Evolutionary conservation across 1,139 yeast species (phyloP).

Genomic region (Kurtzmaniella quercitrusa): DNA sequence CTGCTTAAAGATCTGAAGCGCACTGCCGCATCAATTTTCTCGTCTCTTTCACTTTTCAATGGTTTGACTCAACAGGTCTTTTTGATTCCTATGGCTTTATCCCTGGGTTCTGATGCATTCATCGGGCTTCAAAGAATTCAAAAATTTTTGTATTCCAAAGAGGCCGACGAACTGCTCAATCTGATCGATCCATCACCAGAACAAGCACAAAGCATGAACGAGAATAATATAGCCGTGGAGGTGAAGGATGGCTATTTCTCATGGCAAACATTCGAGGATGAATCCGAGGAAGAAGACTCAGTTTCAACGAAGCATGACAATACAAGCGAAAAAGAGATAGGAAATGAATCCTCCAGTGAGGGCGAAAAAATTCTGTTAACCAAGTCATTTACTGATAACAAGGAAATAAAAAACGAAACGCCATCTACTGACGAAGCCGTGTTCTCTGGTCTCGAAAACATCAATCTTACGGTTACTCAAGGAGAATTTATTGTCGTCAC

Average conservation of each 20-base stretch:
- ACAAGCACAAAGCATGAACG: slow-evolving; percentile 14
- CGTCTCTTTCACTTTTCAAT: slow-evolving; percentile 75
- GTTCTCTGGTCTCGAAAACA: slow-evolving; percentile 16
- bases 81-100: slow-evolving; percentile 68
- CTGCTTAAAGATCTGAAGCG: slow-evolving; percentile 42
- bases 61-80: slow-evolving; percentile 49
- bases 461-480: slow-evolving; percentile 32
- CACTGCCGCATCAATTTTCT: slow-evolving; percentile 69
- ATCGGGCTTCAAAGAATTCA: slow-evolving; percentile 61
- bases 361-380: slow-evolving; percentile 3
- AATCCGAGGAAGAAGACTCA: slow-evolving; percentile 9
- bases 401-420: slow-evolving; percentile 5
- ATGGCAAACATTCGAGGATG: slow-evolving; percentile 55
- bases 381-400: slow-evolving; percentile 6
- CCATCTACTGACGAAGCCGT: slow-evolving; percentile 13
- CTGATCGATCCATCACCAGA: slow-evolving; percentile 23
- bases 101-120: slow-evolving; percentile 66
- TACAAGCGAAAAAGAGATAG: slow-evolving; percentile 6
- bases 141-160: slow-evolving; percentile 39
- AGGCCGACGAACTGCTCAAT: slow-evolving; percentile 15
- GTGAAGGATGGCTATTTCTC: slow-evolving; percentile 55
- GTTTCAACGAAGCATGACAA: slow-evolving; percentile 4
- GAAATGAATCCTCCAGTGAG: slow-evolving; percentile 6
- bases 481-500: slow-evolving; percentile 70
- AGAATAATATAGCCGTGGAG: slow-evolving; percentile 35